Evolutionary conservation across 2,329 filamentous ascomycete species (phyloP), one percentile per base, ranked within the genome.

Genomic region (Ophiostoma populinum): DNA sequence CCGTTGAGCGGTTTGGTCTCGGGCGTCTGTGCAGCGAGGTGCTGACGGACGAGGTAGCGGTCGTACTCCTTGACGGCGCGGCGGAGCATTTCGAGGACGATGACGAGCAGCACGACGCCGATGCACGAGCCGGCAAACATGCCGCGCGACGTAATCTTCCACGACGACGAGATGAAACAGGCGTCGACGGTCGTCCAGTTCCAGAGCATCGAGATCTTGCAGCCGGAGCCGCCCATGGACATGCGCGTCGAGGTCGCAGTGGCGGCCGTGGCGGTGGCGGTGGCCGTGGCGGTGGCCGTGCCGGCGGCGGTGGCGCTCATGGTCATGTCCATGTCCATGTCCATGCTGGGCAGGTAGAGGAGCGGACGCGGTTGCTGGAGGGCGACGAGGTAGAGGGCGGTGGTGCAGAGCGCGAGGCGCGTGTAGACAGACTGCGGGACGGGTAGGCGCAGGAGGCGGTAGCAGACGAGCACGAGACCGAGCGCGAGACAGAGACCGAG

Each of bases 81-180:
- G 33, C 82, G 77, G 16, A 90, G 63, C 38, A 75, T 58, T 49
- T 90, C 80, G 45, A 90, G 74, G 6, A 57, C 48, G 35, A 87
- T 64, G 45, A 80, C 77, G 35, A 92, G 70, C n/a, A 76, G 57
- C 41, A 83, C 61, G 24, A 83, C 73, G 40, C 78, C 80, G 48
- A 92, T 75, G 57, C 81, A 90, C 35, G 75, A 79, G 16, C 76
- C 80, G 32, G 77, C 80, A 50, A 92, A 87, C 65, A 77, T 77
- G 51, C 67, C 74, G 3, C 54, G 56, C 17, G 74, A 76, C 12
- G 59, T 74, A 51, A 87, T 67, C 48, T 73, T 73, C 80, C 81
- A 90, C 16, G 64, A 61, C 7, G 51, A 46, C 17, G 76, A 57
- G 48, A 90, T 65, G 63, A 90, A 87, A 55, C 74, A 82, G 15